Evolutionary conservation across 2,329 filamentous ascomycete genomes (phyloP).

Genomic region (Xylariaceae sp.): DNA sequence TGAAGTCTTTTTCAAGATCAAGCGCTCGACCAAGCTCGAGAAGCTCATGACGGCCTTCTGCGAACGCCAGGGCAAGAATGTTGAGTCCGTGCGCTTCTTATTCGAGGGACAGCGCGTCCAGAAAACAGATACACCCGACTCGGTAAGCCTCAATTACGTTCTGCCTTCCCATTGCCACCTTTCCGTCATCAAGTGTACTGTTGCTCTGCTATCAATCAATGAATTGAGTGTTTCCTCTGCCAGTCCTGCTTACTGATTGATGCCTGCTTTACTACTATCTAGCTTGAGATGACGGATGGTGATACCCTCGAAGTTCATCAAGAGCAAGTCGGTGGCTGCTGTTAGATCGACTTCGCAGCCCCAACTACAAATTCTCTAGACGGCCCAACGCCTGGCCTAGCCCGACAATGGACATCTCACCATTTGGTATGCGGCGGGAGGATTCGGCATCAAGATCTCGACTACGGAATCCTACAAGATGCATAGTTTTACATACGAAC

Average conservation of each 20-base stretch:
- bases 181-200: background rate
- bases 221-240: background rate
- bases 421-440: background rate
- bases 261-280: conserved; percentile 14
- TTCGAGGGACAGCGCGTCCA: conserved; percentile 95
- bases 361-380: conserved; percentile 14
- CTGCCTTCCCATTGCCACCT: background rate
- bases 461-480: background rate
- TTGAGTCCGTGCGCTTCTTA: conserved; percentile 80
- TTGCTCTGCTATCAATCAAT: background rate
- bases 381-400: background rate
- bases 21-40: conserved; percentile 89
- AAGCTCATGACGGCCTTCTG: conserved; percentile 99
- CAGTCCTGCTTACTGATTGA: conserved; percentile 6
- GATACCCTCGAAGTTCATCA: conserved; percentile 97
- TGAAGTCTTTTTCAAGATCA: conserved; percentile 99
- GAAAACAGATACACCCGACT: conserved; percentile 81
- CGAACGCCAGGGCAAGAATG: conserved; percentile 86
- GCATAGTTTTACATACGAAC: background rate
- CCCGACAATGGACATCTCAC: background rate
- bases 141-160: conserved; percentile 55
- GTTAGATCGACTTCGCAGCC: conserved; percentile 23
- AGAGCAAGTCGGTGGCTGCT: conserved; percentile 81
- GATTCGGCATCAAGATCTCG: background rate
- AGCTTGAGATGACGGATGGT: conserved; percentile 96